phyloP scores from a whole-genome alignment of 352 stramenopile species.

The Phytophthora pseudosyringae region DNA sequence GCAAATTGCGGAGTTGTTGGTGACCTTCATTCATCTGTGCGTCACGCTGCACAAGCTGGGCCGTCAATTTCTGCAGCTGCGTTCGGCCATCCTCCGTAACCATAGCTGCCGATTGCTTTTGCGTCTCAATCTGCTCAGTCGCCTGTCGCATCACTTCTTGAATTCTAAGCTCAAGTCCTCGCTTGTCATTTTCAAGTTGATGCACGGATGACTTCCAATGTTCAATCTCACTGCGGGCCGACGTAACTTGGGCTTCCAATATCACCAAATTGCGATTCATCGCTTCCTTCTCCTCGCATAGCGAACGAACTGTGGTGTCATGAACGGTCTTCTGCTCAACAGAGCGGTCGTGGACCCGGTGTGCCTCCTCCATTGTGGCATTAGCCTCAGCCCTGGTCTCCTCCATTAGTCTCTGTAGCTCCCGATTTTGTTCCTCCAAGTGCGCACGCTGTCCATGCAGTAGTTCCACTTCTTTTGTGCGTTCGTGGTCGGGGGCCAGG shows the following conservation, averaged over 20 bases:
- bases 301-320: conserved; percentile 50
- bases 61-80: conserved; percentile 48
- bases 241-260: conserved; percentile 56
- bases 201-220: conserved; percentile 40
- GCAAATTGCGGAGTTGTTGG: conserved; percentile 45
- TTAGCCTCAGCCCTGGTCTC: conserved; percentile 47
- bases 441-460: conserved; percentile 57
- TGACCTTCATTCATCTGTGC: conserved; percentile 55
- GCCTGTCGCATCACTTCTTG: conserved; percentile 58
- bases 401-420: conserved; percentile 55
- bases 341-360: conserved; percentile 44
- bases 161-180: conserved; percentile 51
- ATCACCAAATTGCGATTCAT: conserved; percentile 53
- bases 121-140: conserved; percentile 52
- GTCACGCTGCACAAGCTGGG: conserved; percentile 49
- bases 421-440: conserved; percentile 68
- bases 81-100: conserved; percentile 49
- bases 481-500: conserved; percentile 59
- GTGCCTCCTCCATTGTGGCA: conserved; percentile 54
- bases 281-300: conserved; percentile 73
- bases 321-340: conserved; percentile 60
- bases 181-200: conserved; percentile 64
- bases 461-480: conserved; percentile 59
- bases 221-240: conserved; percentile 47
- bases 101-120: conserved; percentile 52